Evolutionary conservation across 1,284 basidiomycete genomes (phyloP).

Genomic region (Puccinia coronata): DNA sequence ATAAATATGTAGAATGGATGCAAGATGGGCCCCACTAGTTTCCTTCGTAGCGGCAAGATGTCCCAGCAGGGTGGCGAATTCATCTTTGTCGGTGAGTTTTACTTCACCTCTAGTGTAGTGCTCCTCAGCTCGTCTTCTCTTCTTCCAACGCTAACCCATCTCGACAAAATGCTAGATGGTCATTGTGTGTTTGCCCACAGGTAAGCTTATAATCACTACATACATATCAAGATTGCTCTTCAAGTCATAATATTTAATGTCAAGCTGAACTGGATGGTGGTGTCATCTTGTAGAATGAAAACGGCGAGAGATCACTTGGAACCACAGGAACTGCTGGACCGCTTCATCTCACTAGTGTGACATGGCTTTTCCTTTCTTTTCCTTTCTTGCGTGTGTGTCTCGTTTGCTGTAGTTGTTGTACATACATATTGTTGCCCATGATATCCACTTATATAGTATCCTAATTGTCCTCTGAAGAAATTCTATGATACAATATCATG

Average conservation of each 20-base stretch:
- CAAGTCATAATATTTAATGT: too few species aligned
- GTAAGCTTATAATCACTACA: slow-evolving; percentile 6
- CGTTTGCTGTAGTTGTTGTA: too few species aligned
- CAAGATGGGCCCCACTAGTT: slow-evolving; percentile 21
- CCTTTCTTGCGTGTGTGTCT: neutral
- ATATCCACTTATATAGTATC: too few species aligned
- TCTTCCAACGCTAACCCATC: neutral
- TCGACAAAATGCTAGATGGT: too few species aligned
- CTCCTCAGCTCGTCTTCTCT: neutral
- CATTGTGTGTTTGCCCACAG: slow-evolving; percentile 33
- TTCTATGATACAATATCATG: too few species aligned
- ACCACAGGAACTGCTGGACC: slow-evolving; percentile 32
- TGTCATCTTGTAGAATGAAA: slow-evolving; percentile 19
- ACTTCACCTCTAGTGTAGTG: neutral
- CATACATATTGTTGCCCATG: too few species aligned
- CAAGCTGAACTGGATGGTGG: too few species aligned
- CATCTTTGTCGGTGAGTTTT: slow-evolving; percentile 33
- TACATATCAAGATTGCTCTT: neutral
- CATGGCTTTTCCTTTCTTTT: neutral
- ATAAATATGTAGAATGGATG: slow-evolving; percentile 25
- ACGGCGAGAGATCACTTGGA: slow-evolving; percentile 31
- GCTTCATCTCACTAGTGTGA: neutral
- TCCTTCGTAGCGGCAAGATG: slow-evolving; percentile 36
- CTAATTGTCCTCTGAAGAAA: too few species aligned
- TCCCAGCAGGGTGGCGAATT: slow-evolving; percentile 43